Evolutionary conservation across 83 land plant species (phyloP), one percentile per base, ranked within the genome.

Genomic region (Isoetes engelmannii): DNA sequence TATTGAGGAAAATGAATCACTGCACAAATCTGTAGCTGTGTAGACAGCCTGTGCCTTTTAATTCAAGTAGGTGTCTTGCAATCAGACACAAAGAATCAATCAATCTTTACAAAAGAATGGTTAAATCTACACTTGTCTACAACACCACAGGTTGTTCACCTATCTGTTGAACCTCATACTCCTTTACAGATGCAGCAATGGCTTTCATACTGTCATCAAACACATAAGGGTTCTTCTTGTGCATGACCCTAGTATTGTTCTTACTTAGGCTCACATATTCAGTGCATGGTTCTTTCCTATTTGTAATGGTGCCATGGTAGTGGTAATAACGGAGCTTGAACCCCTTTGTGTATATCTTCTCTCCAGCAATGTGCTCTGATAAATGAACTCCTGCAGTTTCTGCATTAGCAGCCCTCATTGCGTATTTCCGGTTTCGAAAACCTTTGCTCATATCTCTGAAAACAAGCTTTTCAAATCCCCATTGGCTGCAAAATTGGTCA

Each of bases 391-490:
- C 90, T 4, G 90, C 84, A 3, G 89, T 82, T 13, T 68, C 77
- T 0, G 86, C 90, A 50, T 82, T 79, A 69, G 75, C 79, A 5
- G 87, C 81, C 47, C 81, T 83, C 12, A 87, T 77, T 9, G 85
- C 87, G 65, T 87, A 86, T 63, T 86, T 86, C 5, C 87, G 66
- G 41, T 86, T 87, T 57, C 81, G 37, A 1, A 81, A 57, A 3
- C 86, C 79, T 54, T 75, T 64, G 51, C 43, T 43, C 41, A 86
- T 74, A 9, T 84, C 74, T 66, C 79, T 70, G 77, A 81, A 86
- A 12, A 84, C 79, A 53, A 86, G 70, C 79, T 86, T 84, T 72
- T 87, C 90, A 20, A 87, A 77, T 7, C 85, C 87, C 90, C 87
- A 87, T 61, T 81, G 69, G 51, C 81, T 84, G 81, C 43, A 44